Base-by-base conservation (phyloP, 2,329 filamentous ascomycete species). In the Colletotrichum acutatum region DNA sequence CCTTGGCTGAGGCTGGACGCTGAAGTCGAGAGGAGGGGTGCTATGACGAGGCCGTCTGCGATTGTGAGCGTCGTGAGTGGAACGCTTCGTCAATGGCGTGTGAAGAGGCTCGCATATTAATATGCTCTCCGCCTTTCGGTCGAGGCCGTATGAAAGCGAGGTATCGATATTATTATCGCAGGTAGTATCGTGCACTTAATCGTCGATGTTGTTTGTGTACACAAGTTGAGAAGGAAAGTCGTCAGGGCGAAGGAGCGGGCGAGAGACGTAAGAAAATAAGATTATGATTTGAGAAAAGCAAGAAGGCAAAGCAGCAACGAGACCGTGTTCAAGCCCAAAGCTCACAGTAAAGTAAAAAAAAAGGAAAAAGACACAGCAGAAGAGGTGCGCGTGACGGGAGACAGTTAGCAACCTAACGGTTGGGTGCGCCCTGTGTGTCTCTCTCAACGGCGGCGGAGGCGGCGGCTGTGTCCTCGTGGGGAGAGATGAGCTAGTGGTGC, bases 401-500 rank as follows among this genome's bases (percentile, higher is more conserved):
- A 54, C 42, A 30, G 54, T 54, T 42, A 64, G 54, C 70, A 69
- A 34, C 32, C 32, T 34, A 34, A 34, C 60, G 59, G 70, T 70
- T 72, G 66, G 60, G 66, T 59, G 70, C 49, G 28, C 46, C 32
- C 28, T 30, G 61, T 49, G 61, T 49, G 42, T 49, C 42, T 42
- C 61, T 59, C 65, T 72, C 66, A 73, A 73, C 61, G 71, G 71
- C 71, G 59, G 70, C 61, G 30, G 46, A 63, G 60, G 60, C 66
- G 66, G 69, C 66, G 69, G 70, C 70, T 71, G 66, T 71, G 71
- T 71, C 60, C 42, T 73, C 71, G 56, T 66, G 71, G 66, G 61
- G 34, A 42, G 61, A 70, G 52, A 46, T 28, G 37, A 57, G 56
- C 60, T 73, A 73, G 71, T 49, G 67, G 49, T 61, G 56, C 61